These are phyloP conservation scores for Sphagnum magellanicum DNA, from an alignment of 228 moss, liverwort and hornwort species.

Conservation along the genomic window DNA sequence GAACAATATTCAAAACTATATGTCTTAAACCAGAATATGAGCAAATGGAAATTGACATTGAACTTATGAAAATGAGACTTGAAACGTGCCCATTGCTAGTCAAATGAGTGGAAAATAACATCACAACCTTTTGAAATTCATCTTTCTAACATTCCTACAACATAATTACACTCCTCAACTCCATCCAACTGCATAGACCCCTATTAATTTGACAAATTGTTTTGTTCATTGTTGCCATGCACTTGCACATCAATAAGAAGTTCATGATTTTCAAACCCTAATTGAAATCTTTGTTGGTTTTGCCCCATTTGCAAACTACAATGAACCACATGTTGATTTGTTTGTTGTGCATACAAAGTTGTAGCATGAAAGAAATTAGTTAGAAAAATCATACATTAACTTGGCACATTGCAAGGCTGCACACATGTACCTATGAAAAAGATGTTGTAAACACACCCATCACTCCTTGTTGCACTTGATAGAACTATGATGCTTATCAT, in stretches of 20 bases:
- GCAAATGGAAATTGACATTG: conserved; percentile 34
- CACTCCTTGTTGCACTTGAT: too few species aligned
- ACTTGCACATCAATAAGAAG: too few species aligned
- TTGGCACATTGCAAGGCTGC: too few species aligned
- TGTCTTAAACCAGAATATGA: background rate
- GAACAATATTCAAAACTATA: too few species aligned
- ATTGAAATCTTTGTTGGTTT: conserved; percentile 13
- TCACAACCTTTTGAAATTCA: conserved; percentile 78
- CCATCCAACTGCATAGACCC: conserved; percentile 9
- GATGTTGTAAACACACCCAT: too few species aligned
- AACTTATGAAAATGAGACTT: conserved; percentile 85
- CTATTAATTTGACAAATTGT: conserved; percentile 2
- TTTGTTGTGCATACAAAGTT: conserved; percentile 16
- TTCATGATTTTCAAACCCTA: conserved; percentile 2
- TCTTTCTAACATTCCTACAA: conserved; percentile 16
- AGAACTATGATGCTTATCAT: too few species aligned
- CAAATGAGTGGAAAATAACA: conserved; percentile 57
- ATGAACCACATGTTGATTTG: conserved; percentile 8
- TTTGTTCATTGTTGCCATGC: background rate
- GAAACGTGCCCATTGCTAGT: conserved; percentile 83
- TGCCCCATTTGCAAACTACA: conserved; percentile 2
- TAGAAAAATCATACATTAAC: too few species aligned
- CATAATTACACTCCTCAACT: background rate
- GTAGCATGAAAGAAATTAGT: conserved; percentile 48
- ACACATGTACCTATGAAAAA: too few species aligned